Evolutionary conservation across 257 asterid species (phyloP), one percentile per base, ranked within the genome.

Genomic region (Cruciata laevipes): DNA sequence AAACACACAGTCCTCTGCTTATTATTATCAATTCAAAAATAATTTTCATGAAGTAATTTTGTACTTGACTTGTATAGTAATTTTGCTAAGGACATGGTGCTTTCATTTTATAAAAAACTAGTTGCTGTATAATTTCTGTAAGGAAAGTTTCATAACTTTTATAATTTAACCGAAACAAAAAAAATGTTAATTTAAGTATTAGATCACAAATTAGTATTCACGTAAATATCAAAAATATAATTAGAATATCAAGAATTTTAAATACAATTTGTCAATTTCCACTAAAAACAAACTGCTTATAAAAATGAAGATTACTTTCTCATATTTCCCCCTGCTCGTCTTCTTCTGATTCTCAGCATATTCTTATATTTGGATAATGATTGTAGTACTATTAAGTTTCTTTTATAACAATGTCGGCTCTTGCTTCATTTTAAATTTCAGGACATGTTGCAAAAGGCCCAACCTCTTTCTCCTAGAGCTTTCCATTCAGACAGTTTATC

Each of bases 401-500:
- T 31, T 35, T 35, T n/a, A 0, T 8, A 31, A 17, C 65, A 58
- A 23, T 58, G n/a, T 17, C 35, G 7, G 37, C 42, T 32, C 14
- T 11, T 32, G n/a, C 18, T 61, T 16, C 53, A 58, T 30, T 59
- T 71, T 37, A 40, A 65, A 71, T 80, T 67, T 74, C 92, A 94
- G 99, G 99, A 90, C 74, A 88, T 94, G 82, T 75, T 94, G 57
- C 86, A 81, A 75, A 90, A 94, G 75, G 77, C 89, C 65, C 90
- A 77, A 72, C 79, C 42, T 67, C 83, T 90, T 63, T 84, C 85
- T 55, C 95, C 95, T 23, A 84, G 73, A 83, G 90, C 82, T 74
- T 61, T 94, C 99, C 73, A 94, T 94, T 80, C 97, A 94, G 84
- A 94, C 99, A 42, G 96, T 88, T 67, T 90, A 85, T 83, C 77